Percentiles rank a stretch among this genome's conserved stretches.
These are phyloP conservation scores for Helotiales sp. DNA, from an alignment of 2,329 filamentous ascomycete genomes.

Conservation along the genomic window DNA sequence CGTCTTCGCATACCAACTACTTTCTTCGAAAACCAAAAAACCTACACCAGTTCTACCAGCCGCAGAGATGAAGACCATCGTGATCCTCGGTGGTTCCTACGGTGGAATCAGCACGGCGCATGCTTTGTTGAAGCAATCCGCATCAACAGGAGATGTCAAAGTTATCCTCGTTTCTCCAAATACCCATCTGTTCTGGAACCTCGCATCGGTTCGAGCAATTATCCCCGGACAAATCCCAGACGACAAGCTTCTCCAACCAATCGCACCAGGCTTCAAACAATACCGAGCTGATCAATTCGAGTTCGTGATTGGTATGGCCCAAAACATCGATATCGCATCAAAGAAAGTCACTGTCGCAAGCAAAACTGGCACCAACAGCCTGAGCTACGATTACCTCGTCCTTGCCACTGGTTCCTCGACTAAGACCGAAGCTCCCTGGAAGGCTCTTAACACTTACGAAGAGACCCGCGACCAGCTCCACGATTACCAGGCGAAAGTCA, in stretches of 20 bases:
- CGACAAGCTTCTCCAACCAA: slow-evolving; percentile 40
- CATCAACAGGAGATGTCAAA: slow-evolving; percentile 44
- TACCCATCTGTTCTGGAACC: slow-evolving; percentile 50
- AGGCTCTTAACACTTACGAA: slow-evolving; percentile 44
- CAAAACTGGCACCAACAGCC: slow-evolving; percentile 34
- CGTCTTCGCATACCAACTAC: background rate
- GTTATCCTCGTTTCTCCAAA: slow-evolving; percentile 55
- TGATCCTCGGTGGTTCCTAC: slow-evolving; percentile 37
- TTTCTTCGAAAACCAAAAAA: background rate
- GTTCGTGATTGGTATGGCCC: slow-evolving; percentile 51
- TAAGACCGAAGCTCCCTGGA: slow-evolving; percentile 49
- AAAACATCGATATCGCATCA: slow-evolving; percentile 41
- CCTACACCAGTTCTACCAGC: background rate
- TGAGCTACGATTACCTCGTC: slow-evolving; percentile 52
- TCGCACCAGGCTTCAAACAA: slow-evolving; percentile 46
- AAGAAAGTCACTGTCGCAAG: slow-evolving; percentile 45
- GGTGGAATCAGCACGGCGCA: slow-evolving; percentile 35
- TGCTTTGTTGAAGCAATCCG: slow-evolving; percentile 32
- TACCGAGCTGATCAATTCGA: slow-evolving; percentile 51
- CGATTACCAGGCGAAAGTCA: slow-evolving; percentile 20
- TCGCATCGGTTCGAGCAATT: slow-evolving; percentile 49
- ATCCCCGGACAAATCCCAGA: slow-evolving; percentile 46
- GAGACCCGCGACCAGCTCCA: slow-evolving; percentile 21
- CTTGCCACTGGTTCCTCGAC: slow-evolving; percentile 54
- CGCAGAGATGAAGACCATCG: slow-evolving; percentile 30